phyloP scores from a whole-genome alignment of 495 filamentous ascomycete genomes.

The Monascus purpureus region DNA sequence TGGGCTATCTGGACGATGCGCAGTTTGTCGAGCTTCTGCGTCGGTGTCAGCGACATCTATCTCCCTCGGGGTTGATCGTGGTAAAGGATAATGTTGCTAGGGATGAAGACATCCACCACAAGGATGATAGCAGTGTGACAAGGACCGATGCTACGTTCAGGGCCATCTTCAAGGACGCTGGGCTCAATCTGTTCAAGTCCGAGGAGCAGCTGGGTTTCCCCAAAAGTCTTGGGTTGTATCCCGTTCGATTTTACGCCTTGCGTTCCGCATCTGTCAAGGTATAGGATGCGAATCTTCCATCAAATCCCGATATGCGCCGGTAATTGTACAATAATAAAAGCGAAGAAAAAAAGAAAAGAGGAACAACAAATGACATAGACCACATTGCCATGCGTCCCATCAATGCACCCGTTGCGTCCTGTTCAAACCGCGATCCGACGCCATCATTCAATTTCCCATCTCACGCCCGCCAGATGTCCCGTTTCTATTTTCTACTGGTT shows the following conservation, averaged over 20 bases:
- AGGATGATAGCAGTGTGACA: constrained; percentile 67
- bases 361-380: not conserved
- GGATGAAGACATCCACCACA: constrained; percentile 58
- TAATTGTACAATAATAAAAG: constrained; percentile 8
- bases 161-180: constrained; percentile 53
- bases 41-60: constrained; percentile 44
- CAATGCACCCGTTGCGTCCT: constrained; percentile 4
- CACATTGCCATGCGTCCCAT: not conserved
- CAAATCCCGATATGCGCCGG: constrained; percentile 1
- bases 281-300: not conserved
- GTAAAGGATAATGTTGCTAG: constrained; percentile 81
- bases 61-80: constrained; percentile 43
- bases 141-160: constrained; percentile 59
- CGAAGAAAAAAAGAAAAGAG: constrained; percentile 2
- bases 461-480: no score
- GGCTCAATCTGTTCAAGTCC: constrained; percentile 48
- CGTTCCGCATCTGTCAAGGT: constrained; percentile 7
- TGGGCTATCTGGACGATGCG: constrained; percentile 75
- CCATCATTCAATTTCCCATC: no score
- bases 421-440: no score
- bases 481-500: no score
- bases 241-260: constrained; percentile 61
- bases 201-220: constrained; percentile 70
- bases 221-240: constrained; percentile 44
- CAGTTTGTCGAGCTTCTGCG: constrained; percentile 56